phyloP scores from a whole-genome alignment of 2,329 filamentous ascomycete genomes.

The Tolypocladium cylindrosporum region DNA sequence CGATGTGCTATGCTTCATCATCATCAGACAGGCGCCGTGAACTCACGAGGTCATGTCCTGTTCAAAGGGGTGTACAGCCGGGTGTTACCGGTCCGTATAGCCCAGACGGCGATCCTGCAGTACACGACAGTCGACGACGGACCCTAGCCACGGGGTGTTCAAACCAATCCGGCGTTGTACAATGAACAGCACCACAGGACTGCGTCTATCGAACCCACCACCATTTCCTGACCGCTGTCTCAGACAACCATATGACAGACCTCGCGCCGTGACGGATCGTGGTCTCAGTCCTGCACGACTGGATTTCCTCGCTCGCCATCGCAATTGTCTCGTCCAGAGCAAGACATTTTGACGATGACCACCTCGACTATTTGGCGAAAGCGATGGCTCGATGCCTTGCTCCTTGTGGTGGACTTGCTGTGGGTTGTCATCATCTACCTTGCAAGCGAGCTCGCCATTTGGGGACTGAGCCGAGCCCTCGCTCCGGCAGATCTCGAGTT shows the following conservation, averaged over 20 bases:
- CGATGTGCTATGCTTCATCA: background rate
- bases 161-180: conserved; percentile 3
- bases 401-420: conserved; percentile 13
- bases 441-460: conserved; percentile 34
- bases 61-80: background rate
- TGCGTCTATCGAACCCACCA: background rate
- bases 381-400: conserved; percentile 3
- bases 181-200: background rate
- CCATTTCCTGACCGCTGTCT: background rate
- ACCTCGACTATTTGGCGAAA: conserved; percentile 5
- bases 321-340: background rate
- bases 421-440: conserved; percentile 27
- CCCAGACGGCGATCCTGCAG: background rate
- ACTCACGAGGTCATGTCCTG: background rate
- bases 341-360: background rate
- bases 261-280: background rate
- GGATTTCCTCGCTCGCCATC: background rate
- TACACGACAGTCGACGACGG: background rate
- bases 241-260: background rate
- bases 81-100: background rate
- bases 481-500: conserved; percentile 25
- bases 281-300: background rate
- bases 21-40: background rate
- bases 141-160: background rate
- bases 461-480: conserved; percentile 28